Evolutionary conservation across 306 rosid genomes (phyloP).

Genomic region (Cicer bijugum): DNA sequence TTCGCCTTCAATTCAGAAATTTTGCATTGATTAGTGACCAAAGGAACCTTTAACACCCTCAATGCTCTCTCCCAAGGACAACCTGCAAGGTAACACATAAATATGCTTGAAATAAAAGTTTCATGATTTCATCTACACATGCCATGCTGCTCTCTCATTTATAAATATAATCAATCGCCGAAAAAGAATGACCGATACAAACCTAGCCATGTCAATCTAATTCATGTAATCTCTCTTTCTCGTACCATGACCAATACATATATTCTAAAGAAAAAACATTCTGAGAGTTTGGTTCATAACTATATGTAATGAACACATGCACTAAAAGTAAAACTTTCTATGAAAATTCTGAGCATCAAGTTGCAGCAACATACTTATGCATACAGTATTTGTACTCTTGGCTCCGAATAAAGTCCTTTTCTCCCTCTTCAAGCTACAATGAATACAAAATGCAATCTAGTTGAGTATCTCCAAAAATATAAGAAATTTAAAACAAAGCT

Average conservation of each 20-base stretch:
- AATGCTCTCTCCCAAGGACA: constrained; percentile 83
- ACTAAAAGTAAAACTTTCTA: neutral
- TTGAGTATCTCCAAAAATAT: constrained; percentile 25
- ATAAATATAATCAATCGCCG: neutral
- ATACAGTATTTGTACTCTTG: constrained; percentile 88
- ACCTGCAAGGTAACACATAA: constrained; percentile 55
- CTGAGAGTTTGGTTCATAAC: neutral
- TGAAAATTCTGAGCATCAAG: constrained; percentile 32
- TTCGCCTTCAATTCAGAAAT: constrained; percentile 4
- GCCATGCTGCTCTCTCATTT: constrained; percentile 14
- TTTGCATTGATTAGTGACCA: constrained; percentile 47
- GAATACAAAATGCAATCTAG: constrained; percentile 11
- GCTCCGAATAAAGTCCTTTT: constrained; percentile 76
- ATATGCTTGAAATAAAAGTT: constrained; percentile 30
- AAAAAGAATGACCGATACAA: constrained; percentile 20
- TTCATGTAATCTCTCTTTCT: neutral
- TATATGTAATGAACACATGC: neutral
- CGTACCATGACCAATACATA: neutral
- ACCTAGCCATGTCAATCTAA: constrained; percentile 17
- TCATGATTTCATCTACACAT: constrained; percentile 23
- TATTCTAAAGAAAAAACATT: neutral
- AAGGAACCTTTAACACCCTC: constrained; percentile 83
- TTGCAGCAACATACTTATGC: constrained; percentile 70
- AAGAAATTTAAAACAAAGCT: constrained; percentile 7
- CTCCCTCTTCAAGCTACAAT: constrained; percentile 95